Conservation (phyloP, 768 basidiomycete genomes). For the Tylopilus intermedius region DNA sequence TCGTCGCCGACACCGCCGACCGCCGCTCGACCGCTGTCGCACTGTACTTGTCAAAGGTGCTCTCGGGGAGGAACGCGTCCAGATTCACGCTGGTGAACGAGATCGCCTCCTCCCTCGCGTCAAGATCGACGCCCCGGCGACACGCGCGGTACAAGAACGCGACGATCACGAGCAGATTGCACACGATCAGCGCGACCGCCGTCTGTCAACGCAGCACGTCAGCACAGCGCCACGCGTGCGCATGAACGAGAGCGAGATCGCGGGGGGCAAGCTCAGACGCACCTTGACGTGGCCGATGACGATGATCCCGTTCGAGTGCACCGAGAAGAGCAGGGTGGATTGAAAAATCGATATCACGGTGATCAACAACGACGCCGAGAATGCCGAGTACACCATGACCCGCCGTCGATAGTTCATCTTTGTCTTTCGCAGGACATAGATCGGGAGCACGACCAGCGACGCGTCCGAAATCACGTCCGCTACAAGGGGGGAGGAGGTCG, state of each 20-base stretch:
- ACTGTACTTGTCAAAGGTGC: neutral
- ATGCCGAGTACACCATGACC: slow-evolving; percentile 16
- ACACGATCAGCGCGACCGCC: slow-evolving; percentile 22
- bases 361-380: slow-evolving; percentile 18
- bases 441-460: slow-evolving; percentile 15
- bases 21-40: neutral
- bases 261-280: no score
- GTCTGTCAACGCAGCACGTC: slow-evolving; percentile 3
- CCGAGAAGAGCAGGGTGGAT: slow-evolving; percentile 5
- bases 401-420: slow-evolving; percentile 10
- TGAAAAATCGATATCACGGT: slow-evolving; percentile 19
- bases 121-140: slow-evolving; percentile 4
- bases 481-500: neutral
- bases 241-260: no score
- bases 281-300: slow-evolving; percentile 24
- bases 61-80: slow-evolving; percentile 1
- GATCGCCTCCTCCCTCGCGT: neutral
- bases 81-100: slow-evolving; percentile 18
- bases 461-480: slow-evolving; percentile 20
- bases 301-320: neutral
- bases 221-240: no score
- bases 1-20: neutral
- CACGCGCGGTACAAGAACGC: slow-evolving; percentile 19
- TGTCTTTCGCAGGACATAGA: slow-evolving; percentile 9
- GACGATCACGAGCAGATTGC: slow-evolving; percentile 26